A percentile compares a stretch with the other conserved stretches of the same genome.
Conservation (phyloP, 352 stramenopile species). For the Globisporangium nagaii region DNA sequence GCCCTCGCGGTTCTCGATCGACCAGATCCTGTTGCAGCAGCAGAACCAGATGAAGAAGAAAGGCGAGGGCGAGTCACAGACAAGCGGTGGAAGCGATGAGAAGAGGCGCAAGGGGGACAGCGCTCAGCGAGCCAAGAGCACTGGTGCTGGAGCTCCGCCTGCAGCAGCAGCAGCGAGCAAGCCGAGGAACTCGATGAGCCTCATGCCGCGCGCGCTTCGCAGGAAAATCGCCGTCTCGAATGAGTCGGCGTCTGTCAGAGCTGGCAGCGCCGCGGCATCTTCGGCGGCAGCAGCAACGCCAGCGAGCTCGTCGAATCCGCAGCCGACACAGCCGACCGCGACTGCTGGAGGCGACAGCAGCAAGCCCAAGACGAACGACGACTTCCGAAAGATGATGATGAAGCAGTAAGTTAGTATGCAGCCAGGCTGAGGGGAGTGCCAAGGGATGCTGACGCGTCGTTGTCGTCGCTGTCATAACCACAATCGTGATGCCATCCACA, state of each 20-base stretch:
- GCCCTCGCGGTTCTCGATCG: constrained; percentile 55
- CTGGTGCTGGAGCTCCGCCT: background rate
- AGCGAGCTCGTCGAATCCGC: background rate
- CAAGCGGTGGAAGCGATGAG: background rate
- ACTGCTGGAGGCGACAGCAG: background rate
- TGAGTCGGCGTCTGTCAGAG: background rate
- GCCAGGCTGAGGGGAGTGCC: too few species aligned
- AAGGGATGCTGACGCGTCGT: too few species aligned
- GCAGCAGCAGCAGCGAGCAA: background rate
- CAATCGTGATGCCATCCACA: background rate
- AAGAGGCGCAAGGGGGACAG: constrained; percentile 11
- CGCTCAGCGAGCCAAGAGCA: background rate
- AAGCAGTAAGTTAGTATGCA: constrained; percentile 20
- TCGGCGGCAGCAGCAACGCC: background rate
- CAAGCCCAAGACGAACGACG: constrained; percentile 59
- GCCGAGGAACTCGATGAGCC: constrained; percentile 21
- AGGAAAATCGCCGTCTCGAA: constrained; percentile 17
- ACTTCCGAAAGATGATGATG: constrained; percentile 64
- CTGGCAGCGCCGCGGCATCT: background rate
- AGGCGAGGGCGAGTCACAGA: background rate
- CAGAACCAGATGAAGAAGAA: constrained; percentile 15
- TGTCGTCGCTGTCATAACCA: too few species aligned
- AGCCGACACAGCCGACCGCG: background rate
- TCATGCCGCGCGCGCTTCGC: constrained; percentile 52
- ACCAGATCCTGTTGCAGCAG: constrained; percentile 53